Evolutionary conservation across 148 eudicot genomes (phyloP), one percentile per base, ranked within the genome.

Genomic region (Gaultheria prostrata): DNA sequence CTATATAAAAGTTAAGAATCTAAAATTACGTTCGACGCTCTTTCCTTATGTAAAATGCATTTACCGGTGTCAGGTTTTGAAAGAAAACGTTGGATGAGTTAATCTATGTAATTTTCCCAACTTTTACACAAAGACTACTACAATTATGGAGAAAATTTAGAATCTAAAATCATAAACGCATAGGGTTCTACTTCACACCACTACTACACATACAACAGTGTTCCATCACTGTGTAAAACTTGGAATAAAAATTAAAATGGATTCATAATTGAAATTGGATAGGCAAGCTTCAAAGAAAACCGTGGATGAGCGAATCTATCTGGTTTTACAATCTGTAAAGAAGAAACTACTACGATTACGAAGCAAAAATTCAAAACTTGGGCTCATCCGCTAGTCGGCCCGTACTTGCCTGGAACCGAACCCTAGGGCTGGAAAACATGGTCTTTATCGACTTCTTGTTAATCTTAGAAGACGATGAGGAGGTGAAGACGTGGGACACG

Each of bases 381-480:
- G 65, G n/a, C 26, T 59, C 65, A 59, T 59, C 65, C 12, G 11
- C 26, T 10, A 26, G 3, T 59, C 10, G 28, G 67, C 21, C 12
- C 67, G 10, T 59, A 59, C 67, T 59, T 59, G 67, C 67, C 67
- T 92, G 90, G 88, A 92, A 86, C 48, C 95, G 85, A 77, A 91
- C 83, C 86, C 90, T 87, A 46, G 95, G 95, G 85, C 90, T 91
- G 24, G 95, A 82, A 76, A 95, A 90, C 88, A 96, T 85, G 43
- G 93, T 72, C 82, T 93, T 96, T 82, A 96, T 83, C 49, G 98
- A 91, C 63, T 96, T 96, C 75, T 91, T 92, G 33, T 65, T 65
- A 59, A 18, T 26, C 12, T 12, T 65, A 12, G 71, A 59, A 65
- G 63, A 57, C n/a, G 63, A 57, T 0, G 70, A 63, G 50, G 82